Conservation (phyloP, 306 rosid species). For the Cicer judaicum region DNA sequence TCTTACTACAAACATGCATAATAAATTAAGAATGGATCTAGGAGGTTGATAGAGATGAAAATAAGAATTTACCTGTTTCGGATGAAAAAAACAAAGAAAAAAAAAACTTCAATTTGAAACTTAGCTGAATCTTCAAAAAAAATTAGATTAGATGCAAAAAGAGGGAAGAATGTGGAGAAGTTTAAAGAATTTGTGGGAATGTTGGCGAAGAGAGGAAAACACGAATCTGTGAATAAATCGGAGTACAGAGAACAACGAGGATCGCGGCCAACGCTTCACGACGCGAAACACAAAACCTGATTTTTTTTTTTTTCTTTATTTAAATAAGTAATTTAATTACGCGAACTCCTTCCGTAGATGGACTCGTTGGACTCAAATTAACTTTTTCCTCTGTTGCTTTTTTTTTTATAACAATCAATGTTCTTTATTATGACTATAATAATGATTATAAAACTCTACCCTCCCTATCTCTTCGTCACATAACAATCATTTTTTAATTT, state of each 20-base stretch:
- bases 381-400: too few relatives aligned
- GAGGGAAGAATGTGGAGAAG: constrained; percentile 22
- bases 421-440: too few relatives aligned
- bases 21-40: constrained; percentile 44
- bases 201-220: constrained; percentile 5
- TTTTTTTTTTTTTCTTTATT: not conserved
- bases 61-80: constrained; percentile 47
- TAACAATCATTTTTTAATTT: too few relatives aligned
- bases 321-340: too few relatives aligned
- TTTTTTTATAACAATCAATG: too few relatives aligned
- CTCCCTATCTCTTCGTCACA: too few relatives aligned
- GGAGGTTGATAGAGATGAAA: not conserved
- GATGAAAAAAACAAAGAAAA: not conserved
- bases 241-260: constrained; percentile 18
- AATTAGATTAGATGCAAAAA: constrained; percentile 31
- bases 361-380: too few relatives aligned
- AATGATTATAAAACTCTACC: too few relatives aligned
- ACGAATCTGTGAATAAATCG: constrained; percentile 7
- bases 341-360: too few relatives aligned
- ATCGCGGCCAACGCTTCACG: constrained; percentile 43
- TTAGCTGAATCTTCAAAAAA: constrained; percentile 26
- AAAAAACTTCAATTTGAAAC: not conserved
- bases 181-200: constrained; percentile 25
- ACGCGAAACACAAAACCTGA: not conserved
- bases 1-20: not conserved